These are phyloP conservation scores for Nasturtium officinale DNA, from an alignment of 345 rosid genomes.

Conservation along the genomic window DNA sequence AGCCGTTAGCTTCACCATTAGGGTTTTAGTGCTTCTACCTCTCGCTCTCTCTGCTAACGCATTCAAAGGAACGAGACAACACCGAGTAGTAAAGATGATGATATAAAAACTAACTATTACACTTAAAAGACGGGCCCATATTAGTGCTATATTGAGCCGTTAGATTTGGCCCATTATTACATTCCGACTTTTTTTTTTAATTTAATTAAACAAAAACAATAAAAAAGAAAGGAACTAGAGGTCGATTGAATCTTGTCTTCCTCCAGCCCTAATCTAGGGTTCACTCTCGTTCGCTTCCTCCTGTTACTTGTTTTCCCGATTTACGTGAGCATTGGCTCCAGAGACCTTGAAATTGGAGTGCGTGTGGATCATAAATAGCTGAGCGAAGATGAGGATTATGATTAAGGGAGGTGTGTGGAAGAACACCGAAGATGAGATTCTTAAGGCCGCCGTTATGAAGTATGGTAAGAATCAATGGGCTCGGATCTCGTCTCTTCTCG, in stretches of 20 bases:
- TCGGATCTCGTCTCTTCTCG: slow-evolving; percentile 92
- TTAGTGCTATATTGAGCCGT: background rate
- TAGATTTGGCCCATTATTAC: slow-evolving; percentile 11
- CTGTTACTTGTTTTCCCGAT: slow-evolving; percentile 14
- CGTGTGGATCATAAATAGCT: background rate
- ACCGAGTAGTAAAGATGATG: background rate
- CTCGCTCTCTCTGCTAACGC: slow-evolving; percentile 26
- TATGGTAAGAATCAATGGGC: slow-evolving; percentile 99
- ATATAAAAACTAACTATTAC: background rate
- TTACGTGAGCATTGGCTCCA: slow-evolving; percentile 21
- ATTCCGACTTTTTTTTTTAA: background rate
- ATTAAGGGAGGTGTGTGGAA: slow-evolving; percentile 99
- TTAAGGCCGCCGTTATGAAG: slow-evolving; percentile 98
- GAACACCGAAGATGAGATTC: slow-evolving; percentile 99
- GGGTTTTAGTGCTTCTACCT: slow-evolving; percentile 32
- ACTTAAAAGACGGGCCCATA: slow-evolving; percentile 32
- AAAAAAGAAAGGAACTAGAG: background rate
- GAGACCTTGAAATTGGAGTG: slow-evolving; percentile 24
- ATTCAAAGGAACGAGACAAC: slow-evolving; percentile 24
- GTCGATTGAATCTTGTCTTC: slow-evolving; percentile 15
- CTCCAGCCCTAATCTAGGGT: slow-evolving; percentile 38
- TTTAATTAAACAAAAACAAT: background rate
- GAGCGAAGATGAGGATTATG: slow-evolving; percentile 97
- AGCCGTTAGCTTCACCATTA: slow-evolving; percentile 97
- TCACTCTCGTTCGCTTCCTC: slow-evolving; percentile 27